phyloP scores from a whole-genome alignment of 371 early-diverging fungal species.

The Mortierella polycephala region DNA sequence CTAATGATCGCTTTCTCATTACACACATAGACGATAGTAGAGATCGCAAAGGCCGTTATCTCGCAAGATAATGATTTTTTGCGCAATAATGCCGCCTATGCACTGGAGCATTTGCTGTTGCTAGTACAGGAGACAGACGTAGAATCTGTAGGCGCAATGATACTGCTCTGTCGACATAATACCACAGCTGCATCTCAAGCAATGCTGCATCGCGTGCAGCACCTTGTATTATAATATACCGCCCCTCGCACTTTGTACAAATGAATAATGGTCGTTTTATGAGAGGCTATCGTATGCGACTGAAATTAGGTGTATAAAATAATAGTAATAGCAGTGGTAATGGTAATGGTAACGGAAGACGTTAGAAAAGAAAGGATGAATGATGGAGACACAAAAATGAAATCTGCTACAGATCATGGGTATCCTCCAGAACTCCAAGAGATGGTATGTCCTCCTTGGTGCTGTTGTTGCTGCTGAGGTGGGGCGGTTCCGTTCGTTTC shows the following conservation, averaged over 20 bases:
- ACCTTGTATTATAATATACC: constrained; percentile 3
- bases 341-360: background rate
- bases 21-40: constrained; percentile 17
- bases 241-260: no score
- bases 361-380: background rate
- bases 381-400: background rate
- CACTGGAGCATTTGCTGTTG: constrained; percentile 27
- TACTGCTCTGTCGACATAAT: constrained; percentile 15
- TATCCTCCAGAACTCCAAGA: constrained; percentile 46
- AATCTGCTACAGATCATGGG: constrained; percentile 12
- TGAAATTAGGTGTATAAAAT: background rate
- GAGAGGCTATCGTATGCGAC: no score
- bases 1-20: background rate
- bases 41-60: constrained; percentile 32
- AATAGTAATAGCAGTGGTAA: no score
- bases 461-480: constrained; percentile 26
- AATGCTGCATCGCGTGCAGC: constrained; percentile 12
- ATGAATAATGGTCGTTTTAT: no score
- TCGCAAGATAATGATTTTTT: constrained; percentile 45
- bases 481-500: constrained; percentile 5
- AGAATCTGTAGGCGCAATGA: background rate
- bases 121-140: constrained; percentile 10
- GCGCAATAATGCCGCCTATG: constrained; percentile 17
- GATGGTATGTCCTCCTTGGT: constrained; percentile 23
- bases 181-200: constrained; percentile 3